Base-by-base conservation (phyloP, 2,329 filamentous ascomycete genomes). In the Pseudogymnoascus sp. region DNA sequence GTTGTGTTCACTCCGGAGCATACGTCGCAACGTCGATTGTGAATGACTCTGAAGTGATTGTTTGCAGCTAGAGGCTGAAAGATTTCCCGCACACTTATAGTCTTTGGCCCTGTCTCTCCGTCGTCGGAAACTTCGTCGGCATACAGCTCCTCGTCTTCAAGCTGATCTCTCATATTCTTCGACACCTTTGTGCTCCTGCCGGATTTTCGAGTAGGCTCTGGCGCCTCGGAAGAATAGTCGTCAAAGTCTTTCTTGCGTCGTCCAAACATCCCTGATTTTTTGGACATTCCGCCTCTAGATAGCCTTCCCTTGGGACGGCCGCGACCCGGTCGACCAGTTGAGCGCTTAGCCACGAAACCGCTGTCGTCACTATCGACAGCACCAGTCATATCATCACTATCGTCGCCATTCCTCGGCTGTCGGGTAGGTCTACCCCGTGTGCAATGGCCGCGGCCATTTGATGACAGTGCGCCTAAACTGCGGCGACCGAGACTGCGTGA, bases 21-120 rank as follows among this genome's bases (percentile, higher is more conserved):
- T 2, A 85, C 82, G 68, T 90, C 87, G 74, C 95, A 99, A 7
- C 78, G 78, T 42, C 83, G 78, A 57, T 82, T 84, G 74, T 99
- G 95, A 10, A 84, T 82, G 21, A 80, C 77, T 62, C 82, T 82
- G 74, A 99, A 99, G 2, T 81, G 76, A 40, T 88, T 83, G 13
- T 86, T 81, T 3, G 79, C 75, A 1, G 85, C 76, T 1, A 91
- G 71, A 0, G 80, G 79, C 63, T 85, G 80, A 72, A 96, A 97
- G 5, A 83, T 74, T 73, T 97, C 95, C 67, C 85, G 87, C 23
- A 92, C 83, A 13, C 86, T 85, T 11, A 83, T 76, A 44, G 84
- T 76, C 74, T 87, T 86, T 1, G 83, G 79, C 10, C 78, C 77
- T 15, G 71, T 75, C 50, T 57, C 26, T 33, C 11, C 50, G 0